phyloP scores from a whole-genome alignment of 2,329 filamentous ascomycete species.

The Pyricularia pennisetigena region DNA sequence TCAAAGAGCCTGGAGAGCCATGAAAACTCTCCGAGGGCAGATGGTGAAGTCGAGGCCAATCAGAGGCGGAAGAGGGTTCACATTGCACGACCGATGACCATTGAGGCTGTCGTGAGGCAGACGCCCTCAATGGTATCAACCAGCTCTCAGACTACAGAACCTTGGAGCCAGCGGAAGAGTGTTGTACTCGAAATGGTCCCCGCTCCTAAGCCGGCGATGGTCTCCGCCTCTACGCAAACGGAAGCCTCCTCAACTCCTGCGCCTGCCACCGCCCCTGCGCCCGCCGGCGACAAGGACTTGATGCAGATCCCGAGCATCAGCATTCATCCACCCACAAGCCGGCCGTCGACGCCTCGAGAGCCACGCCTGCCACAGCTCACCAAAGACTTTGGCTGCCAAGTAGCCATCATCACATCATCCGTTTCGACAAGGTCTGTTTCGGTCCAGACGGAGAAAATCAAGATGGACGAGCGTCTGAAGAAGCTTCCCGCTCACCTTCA shows the following conservation, averaged over 20 bases:
- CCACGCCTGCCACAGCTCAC: constrained; percentile 69
- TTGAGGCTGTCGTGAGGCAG: constrained; percentile 30
- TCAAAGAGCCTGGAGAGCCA: constrained; percentile 28
- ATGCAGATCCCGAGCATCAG: constrained; percentile 74
- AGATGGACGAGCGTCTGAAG: constrained; percentile 67
- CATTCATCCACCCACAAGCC: constrained; percentile 78
- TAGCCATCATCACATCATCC: constrained; percentile 39
- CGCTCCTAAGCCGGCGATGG: constrained; percentile 25
- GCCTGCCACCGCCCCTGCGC: constrained; percentile 16
- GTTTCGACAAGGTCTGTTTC: constrained; percentile 41
- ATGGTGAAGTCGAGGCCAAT: constrained; percentile 60
- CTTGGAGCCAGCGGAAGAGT: constrained; percentile 55
- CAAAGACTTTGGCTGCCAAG: constrained; percentile 78
- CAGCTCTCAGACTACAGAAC: constrained; percentile 51
- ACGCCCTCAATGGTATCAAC: constrained; percentile 51
- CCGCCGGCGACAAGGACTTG: constrained; percentile 20
- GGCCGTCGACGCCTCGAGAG: constrained; percentile 68
- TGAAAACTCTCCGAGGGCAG: constrained; percentile 32
- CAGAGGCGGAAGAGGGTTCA: constrained; percentile 62
- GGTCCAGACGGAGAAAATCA: constrained; percentile 85
- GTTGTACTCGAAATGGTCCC: neutral
- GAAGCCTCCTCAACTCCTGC: constrained; percentile 25
- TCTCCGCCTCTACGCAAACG: constrained; percentile 55
- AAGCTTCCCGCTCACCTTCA: constrained; percentile 69
- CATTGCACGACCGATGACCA: constrained; percentile 35